Evolutionary conservation across 352 stramenopile genomes (phyloP), one percentile per base, ranked within the genome.

Genomic region (Globisporangium alternatum): DNA sequence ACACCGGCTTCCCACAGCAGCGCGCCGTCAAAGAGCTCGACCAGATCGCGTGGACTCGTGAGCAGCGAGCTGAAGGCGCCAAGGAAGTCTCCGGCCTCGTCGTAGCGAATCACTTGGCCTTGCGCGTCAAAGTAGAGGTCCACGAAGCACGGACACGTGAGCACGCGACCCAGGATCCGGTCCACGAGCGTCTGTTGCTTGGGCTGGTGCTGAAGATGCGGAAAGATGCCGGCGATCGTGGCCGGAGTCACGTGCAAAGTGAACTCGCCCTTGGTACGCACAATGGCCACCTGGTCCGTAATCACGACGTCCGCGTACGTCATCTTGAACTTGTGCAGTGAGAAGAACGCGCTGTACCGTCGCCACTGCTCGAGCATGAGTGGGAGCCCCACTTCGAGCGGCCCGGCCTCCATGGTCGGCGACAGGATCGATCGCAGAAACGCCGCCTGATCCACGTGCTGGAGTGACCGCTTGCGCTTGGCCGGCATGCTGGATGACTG

Each of bases 101-200:
- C 62, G 53, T 73, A 68, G 1, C 64, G 67, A 19, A 73, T 59
- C 22, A 73, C 58, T 31, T 31, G 58, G 15, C 67, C 64, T 15
- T 70, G 35, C 5, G n/a, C 28, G 31, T 73, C 67, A 62, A 74
- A 71, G 48, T 68, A 74, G 19, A 70, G 56, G 58, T 74, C 58
- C 7, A 74, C 65, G 30, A 64, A 45, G 53, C 65, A 56, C 55
- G 25, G 2, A 56, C 64, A 60, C n/a, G 35, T n/a, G 12, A 74
- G 25, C 28, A 66, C 60, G 28, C 62, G 62, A 12, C 59, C 65
- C 21, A 74, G 39, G 39, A 74, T 55, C 19, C 25, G 28, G 30
- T 74, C 58, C 5, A 74, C 30, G 10, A 74, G 39, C 13, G 22
- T 6, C 28, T 39, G 43, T 15, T 54, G n/a, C 35, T 49, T 21